Base-by-base conservation (phyloP, 441 rosid species). In the Francoa sonchifolia region DNA sequence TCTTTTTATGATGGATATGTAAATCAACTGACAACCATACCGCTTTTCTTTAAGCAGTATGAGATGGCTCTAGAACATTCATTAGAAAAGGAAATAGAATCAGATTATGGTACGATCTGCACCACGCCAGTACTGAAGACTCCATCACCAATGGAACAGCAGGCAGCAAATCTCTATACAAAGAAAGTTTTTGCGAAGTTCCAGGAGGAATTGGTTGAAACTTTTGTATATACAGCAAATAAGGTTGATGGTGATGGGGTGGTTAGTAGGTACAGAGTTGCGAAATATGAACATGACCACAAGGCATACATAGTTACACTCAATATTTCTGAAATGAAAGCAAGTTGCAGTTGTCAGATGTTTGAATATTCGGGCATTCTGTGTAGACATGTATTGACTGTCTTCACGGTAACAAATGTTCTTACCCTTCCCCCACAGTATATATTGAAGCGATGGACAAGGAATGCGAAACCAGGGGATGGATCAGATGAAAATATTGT, bases 61-160 rank as follows among this genome's bases (percentile, higher is more conserved):
- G 88, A 79, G 60, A 73, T 66, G 63, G 80, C 80, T 44, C 48
- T 79, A 32, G 74, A 79, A 41, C 48, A 56, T 54, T 72, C 72
- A 30, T 23, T 68, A 9, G 78, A 75, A 52, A 72, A 60, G 50
- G 80, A 79, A 62, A 56, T 68, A 42, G 80, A 75, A 52, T 74
- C 80, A 12, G 88, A 73, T 64, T 70, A 50, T 53, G 80, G 73
- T 54, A 75, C 83, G 36, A 55, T 57, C 25, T 63, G 68, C 63
- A 61, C 72, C 10, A 49, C 71, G 12, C 74, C 72, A 2, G 48
- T 62, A 28, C 61, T 68, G 13, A 79, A 60, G 69, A 79, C 83
- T 33, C 80, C 88, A 23, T 75, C 88, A 0, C 88, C 88, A 26
- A 75, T 79, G 83, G 83, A 79, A 55, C 73, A 68, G 59, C 80